Base-by-base conservation (phyloP, 805 yeast species). In the Martiniozyma abietophila region DNA sequence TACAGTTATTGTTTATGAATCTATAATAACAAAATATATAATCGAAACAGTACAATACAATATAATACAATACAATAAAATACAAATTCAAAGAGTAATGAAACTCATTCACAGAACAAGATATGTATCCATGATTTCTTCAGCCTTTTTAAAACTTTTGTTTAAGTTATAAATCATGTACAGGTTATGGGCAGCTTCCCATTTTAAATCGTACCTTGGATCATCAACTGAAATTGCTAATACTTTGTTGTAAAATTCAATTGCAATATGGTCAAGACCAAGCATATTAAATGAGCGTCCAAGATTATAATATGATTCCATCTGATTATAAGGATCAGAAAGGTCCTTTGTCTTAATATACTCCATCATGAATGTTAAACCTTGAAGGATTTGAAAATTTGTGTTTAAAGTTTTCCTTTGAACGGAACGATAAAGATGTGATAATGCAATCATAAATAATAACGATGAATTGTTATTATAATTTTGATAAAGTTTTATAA, bases 361-460 rank as follows among this genome's bases (percentile, higher is more conserved):
- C 45, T 84, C 92, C 50, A 71, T 56, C 40, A 92, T 52, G 48
- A 72, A 86, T 36, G 88, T 74, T 30, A 92, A 59, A 0, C 96
- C 96, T 50, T 92, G 96, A 2, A 92, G 60, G 16, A 92, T 64
- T 50, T 88, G 96, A 38, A 81, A 66, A 49, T 89, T 96, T 36
- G 96, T 72, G 53, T 85, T 83, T 6, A 77, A 67, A 4, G 95
- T 79, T 39, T 83, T 74, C 42, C 98, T 67, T 56, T 92, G 97
- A 76, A 88, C 79, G 0, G 96, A 81, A 27, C 97, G 68, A 47
- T 89, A 96, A 17, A 88, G 62, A 56, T 86, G 88, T 0, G 88
- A 76, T 26, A 92, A 55, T 0, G 92, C 96, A 29, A 82, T 62
- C 24, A 80, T 57, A 18, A 92, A 63, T 40, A 84, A 69, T 2